Conservation (phyloP, 192 early-diverging fungal species). For the Gonapodya prolifera region DNA sequence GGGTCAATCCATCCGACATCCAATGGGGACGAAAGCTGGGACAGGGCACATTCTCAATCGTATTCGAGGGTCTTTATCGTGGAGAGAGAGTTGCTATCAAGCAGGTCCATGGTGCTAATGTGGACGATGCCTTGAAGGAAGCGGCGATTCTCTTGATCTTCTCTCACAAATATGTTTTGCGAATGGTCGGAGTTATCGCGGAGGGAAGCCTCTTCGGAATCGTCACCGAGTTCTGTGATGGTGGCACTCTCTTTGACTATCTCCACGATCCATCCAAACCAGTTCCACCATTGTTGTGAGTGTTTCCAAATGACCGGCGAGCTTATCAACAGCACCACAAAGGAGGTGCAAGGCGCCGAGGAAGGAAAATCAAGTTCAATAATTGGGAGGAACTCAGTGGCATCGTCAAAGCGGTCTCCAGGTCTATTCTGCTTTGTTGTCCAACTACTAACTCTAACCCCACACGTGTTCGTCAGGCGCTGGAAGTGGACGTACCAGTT, state of each 20-base stretch:
- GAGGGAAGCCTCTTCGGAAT: not conserved
- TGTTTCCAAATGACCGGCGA: not conserved
- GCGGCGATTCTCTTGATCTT: not conserved
- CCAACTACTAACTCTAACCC: not conserved
- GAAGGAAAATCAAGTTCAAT: too few species aligned
- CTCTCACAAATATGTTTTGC: not conserved
- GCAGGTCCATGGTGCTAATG: not conserved
- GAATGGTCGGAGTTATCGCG: not conserved
- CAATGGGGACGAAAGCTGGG: not conserved
- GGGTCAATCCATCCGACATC: not conserved
- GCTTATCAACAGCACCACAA: too few species aligned
- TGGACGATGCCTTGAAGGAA: not conserved
- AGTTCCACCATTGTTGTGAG: not conserved
- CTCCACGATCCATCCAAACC: not conserved
- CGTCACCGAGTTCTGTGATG: not conserved
- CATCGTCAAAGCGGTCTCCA: too few species aligned
- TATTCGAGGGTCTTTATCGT: not conserved
- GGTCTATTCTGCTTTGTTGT: too few species aligned
- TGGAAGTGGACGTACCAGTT: not conserved
- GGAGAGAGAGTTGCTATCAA: not conserved
- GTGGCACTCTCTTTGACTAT: not conserved
- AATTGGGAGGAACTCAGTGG: too few species aligned
- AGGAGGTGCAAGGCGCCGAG: too few species aligned
- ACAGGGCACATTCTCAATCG: not conserved
- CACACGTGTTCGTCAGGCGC: not conserved